Base-by-base conservation (phyloP, 164 flowering plant species). In the Taxillus chinensis region DNA sequence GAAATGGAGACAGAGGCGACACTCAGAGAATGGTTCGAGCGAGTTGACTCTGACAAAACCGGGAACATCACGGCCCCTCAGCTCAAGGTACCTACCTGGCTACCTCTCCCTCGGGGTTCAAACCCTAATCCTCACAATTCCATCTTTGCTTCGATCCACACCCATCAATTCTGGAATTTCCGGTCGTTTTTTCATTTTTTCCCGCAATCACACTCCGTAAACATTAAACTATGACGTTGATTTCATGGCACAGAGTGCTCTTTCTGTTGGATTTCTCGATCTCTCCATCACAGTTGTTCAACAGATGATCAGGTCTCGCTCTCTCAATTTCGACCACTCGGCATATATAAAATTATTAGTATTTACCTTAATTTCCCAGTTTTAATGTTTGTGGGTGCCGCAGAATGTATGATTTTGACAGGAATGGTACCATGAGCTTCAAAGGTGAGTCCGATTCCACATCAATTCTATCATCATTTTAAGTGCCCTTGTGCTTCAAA, bases 351-450 rank as follows among this genome's bases (percentile, higher is more conserved):
- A 52, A 3, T 41, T 66, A 4, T 17, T 4, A 8, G 3, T 13
- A 58, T 3, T 56, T 66, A 10, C 16, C 10, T 58, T 13, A 61
- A 5, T 39, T 62, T 63, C 45, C 37, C 4, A 3, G 50, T 46
- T 3, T 54, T 63, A 57, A 60, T 48, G 53, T 45, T 56, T 60
- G 16, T 41, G 15, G 13, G 11, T 8, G 59, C 60, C 68, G 58
- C 74, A 86, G 96, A 79, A 84, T 89, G 92, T 82, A 86, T 66
- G 96, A 89, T 72, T 86, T 80, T 59, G 96, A 89, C 38, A 70
- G 76, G 61, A 86, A 83, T 74, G 96, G 96, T 48, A 85, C 86
- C 1, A 89, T 89, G 96, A 85, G 84, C 74, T 86, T 86, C 51
- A 74, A 78, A 69, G 92, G 96, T 86, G 55, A 57, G 68, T 12